These are phyloP conservation scores for Biscogniauxia sp. DNA, from an alignment of 2,329 filamentous ascomycete species.

Conservation along the genomic window DNA sequence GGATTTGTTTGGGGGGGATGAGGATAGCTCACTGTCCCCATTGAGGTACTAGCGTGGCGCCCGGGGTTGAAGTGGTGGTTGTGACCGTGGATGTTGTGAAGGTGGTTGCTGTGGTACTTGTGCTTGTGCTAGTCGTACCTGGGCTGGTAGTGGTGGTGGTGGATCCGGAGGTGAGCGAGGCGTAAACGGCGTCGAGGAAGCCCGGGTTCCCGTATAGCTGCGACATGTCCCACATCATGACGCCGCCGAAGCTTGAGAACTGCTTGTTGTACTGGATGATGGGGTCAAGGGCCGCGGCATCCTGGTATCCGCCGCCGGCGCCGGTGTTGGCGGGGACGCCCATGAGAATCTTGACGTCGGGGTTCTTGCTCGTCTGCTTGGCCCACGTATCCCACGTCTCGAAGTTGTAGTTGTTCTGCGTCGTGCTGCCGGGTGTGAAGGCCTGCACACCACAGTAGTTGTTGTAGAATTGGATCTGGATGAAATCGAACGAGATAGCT, in stretches of 20 bases:
- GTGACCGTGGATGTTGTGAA: conserved; percentile 18
- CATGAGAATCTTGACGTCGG: conserved; percentile 58
- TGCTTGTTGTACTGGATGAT: conserved; percentile 53
- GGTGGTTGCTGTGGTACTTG: conserved; percentile 18
- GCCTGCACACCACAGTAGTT: conserved; percentile 61
- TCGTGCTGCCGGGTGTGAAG: conserved; percentile 43
- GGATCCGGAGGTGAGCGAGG: conserved; percentile 28
- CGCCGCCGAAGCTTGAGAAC: conserved; percentile 62
- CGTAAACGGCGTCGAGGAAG: conserved; percentile 48
- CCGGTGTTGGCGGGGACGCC: conserved; percentile 56
- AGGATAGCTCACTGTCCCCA: conserved; percentile 33
- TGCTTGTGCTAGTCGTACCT: conserved; percentile 12
- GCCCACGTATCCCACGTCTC: conserved; percentile 66
- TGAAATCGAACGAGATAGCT: conserved; percentile 55
- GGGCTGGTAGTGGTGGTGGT: conserved; percentile 14
- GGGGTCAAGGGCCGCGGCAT: conserved; percentile 42
- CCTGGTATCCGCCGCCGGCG: conserved; percentile 56
- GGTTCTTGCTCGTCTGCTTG: conserved; percentile 53
- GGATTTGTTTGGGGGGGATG: background rate
- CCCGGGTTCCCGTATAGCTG: conserved; percentile 58
- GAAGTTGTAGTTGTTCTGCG: conserved; percentile 59
- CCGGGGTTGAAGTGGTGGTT: conserved; percentile 11
- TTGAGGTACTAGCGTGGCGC: conserved; percentile 26
- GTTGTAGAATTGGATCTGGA: conserved; percentile 68
- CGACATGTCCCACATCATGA: conserved; percentile 69